Base-by-base conservation (phyloP, 2,329 filamentous ascomycete genomes). In the Calycina marina region DNA sequence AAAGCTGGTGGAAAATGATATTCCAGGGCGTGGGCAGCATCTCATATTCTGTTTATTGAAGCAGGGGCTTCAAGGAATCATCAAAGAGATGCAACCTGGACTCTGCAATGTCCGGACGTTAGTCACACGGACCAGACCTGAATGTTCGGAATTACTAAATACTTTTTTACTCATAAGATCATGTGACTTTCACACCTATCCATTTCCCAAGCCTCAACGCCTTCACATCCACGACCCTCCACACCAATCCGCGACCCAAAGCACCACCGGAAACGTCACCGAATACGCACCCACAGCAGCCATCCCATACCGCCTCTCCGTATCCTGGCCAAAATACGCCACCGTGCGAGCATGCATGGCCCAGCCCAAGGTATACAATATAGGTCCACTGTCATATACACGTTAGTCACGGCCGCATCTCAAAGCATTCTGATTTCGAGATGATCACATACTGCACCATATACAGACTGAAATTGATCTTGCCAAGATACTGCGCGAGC, bases 381-480 rank as follows among this genome's bases (percentile, higher is more conserved):
- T 10, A n/a, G 25, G 25, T 11, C 25, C 25, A 27, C n/a, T n/a
- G n/a, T n/a, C n/a, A n/a, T n/a, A n/a, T n/a, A n/a, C n/a, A n/a
- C n/a, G n/a, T n/a, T n/a, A n/a, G n/a, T n/a, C n/a, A n/a, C n/a
- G n/a, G n/a, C n/a, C n/a, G n/a, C n/a, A n/a, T n/a, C n/a, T n/a
- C n/a, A n/a, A n/a, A n/a, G n/a, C n/a, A n/a, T n/a, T n/a, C n/a
- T n/a, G n/a, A n/a, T 10, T 53, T 57, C 10, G 67, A 45, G 6
- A 65, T 50, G 4, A 58, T 60, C 0, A 66, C 65, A 42, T n/a
- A n/a, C n/a, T 72, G 68, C 5, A 67, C 56, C n/a, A 72, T 56
- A 43, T 72, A 72, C 6, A 72, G 53, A 3, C 67, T 62, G 40
- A 65, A 72, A 35, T 63, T 68, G 40, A 72, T 62, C 22, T 61